These are phyloP conservation scores for Cryptosporidium tyzzeri DNA, from an alignment of 169 alveolate species.

Conservation along the genomic window DNA sequence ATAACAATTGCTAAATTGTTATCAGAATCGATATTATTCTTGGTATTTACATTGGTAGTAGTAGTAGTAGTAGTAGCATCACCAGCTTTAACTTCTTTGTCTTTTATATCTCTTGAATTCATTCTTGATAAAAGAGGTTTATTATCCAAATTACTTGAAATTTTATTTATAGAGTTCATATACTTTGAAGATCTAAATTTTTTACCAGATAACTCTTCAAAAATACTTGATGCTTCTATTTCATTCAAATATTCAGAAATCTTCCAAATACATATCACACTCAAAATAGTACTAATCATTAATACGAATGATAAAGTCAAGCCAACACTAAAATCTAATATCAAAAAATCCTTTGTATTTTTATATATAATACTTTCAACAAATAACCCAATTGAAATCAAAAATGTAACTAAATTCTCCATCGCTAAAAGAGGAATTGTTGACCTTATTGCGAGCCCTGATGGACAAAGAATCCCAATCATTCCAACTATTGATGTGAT, in stretches of 20 bases:
- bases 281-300: conserved; percentile 50
- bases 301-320: conserved; percentile 59
- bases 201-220: conserved; percentile 34
- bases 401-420: conserved; percentile 70
- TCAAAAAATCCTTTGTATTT: conserved; percentile 34
- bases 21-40: not conserved
- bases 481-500: conserved; percentile 72
- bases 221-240: conserved; percentile 52
- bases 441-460: conserved; percentile 74
- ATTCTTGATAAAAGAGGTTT: conserved; percentile 25
- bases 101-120: conserved; percentile 1
- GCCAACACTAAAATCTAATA: conserved; percentile 75
- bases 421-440: conserved; percentile 69
- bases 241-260: conserved; percentile 66
- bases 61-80: not conserved
- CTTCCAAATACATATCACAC: conserved; percentile 66
- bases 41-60: not conserved
- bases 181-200: conserved; percentile 35
- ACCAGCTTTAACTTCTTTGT: not conserved
- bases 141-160: conserved; percentile 14
- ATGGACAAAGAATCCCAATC: conserved; percentile 71
- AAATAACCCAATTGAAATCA: conserved; percentile 61
- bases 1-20: conserved; percentile 2
- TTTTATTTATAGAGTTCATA: conserved; percentile 23
- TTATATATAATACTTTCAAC: conserved; percentile 52